Base-by-base conservation (phyloP, 1,284 basidiomycete genomes). In the Heimioporus punctisporus region DNA sequence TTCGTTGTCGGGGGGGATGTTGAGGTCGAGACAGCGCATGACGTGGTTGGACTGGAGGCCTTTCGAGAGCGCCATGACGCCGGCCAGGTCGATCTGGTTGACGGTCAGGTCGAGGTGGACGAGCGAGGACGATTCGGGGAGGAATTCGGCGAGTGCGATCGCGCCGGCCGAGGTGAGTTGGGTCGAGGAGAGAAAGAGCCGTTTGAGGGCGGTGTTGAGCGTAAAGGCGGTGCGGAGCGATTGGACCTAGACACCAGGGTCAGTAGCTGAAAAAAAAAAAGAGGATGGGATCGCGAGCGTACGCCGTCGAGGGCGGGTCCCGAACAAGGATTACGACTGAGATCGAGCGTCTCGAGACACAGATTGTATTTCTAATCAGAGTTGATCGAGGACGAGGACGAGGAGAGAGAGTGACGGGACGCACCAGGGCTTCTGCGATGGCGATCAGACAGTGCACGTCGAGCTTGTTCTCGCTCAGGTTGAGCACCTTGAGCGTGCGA, bases 101-200 rank as follows among this genome's bases (percentile, higher is more conserved):
- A 81, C 74, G 0, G 93, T 95, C 27, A 96, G 76, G 70, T 95
- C 93, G 46, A 98, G 84, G 70, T 98, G 95, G 1, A 98, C 79
- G 6, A 98, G 79, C 0, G 89, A 90, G 26, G 81, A 83, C 1
- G 93, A 90, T 69, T 98, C 95, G 0, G 95, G 95, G 5, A 98
- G 80, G 76, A 98, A 98, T 73, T 98, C 96, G 5, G 97, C 97
- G 2, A 99, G 83, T 0, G 94, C 92, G 55, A 99, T 97, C 0
- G 97, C 96, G 5, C 93, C 95, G 3, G 90, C 80, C 0, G 93
- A 92, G 0, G 84, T 85, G 63, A 99, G 80, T 7, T 82, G 79
- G 0, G 96, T 98, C 6, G 89, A 86, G 17, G 92, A 88, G 26
- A 99, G 82, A 77, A 98, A 98, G 34, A 99, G 78, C 2, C 96